Conservation (phyloP, 2,329 filamentous ascomycete species). For the Zelopaecilomyces penicillatus region DNA sequence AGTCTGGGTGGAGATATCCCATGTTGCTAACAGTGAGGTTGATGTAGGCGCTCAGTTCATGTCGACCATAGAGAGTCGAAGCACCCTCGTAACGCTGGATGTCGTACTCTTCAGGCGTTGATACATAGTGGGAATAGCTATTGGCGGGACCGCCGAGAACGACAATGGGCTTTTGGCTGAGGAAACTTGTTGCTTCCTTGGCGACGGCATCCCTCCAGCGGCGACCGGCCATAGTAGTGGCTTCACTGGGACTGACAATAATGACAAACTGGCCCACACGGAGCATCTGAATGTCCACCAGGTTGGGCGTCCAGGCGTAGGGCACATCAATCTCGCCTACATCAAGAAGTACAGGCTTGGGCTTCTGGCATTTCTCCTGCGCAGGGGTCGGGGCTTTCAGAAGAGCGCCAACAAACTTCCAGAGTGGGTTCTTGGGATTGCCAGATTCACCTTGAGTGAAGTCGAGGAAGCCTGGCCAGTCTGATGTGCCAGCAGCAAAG, state of each 20-base stretch:
- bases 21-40: conserved; percentile 65
- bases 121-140: conserved; percentile 76
- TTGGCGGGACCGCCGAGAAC: conserved; percentile 86
- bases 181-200: conserved; percentile 37
- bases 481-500: conserved; percentile 86
- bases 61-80: conserved; percentile 76
- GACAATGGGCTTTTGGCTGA: conserved; percentile 55
- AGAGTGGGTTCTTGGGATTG: conserved; percentile 66
- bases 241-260: conserved; percentile 78
- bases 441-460: conserved; percentile 81
- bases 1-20: conserved; percentile 29
- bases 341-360: conserved; percentile 81
- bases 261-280: conserved; percentile 79
- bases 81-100: conserved; percentile 94
- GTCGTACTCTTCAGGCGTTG: conserved; percentile 71
- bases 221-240: conserved; percentile 84
- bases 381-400: conserved; percentile 61
- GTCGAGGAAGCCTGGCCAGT: conserved; percentile 85
- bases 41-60: conserved; percentile 79
- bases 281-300: conserved; percentile 80
- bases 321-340: conserved; percentile 72
- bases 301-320: conserved; percentile 84
- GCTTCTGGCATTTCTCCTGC: conserved; percentile 67
- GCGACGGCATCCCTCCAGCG: conserved; percentile 71
- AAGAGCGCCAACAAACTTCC: conserved; percentile 65